Evolutionary conservation across 23 red algal genomes (phyloP).

Genomic region (Agarophyton chilense): DNA sequence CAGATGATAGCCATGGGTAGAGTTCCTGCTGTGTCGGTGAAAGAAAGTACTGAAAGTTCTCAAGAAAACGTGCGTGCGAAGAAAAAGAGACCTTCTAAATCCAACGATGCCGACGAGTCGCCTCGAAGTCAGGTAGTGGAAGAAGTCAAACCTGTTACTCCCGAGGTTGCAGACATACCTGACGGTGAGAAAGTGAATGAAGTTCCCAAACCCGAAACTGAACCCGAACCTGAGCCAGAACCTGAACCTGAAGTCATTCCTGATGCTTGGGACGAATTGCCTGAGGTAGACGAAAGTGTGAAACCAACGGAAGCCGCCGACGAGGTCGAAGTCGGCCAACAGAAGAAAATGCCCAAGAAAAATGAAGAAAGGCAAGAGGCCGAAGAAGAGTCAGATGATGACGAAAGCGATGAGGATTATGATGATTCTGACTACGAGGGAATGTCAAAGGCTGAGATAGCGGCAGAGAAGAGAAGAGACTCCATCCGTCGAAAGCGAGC

Average conservation of each 20-base stretch:
- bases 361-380: constrained; percentile 10
- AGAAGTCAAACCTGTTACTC: not conserved
- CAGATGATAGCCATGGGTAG: constrained; percentile 73
- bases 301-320: not conserved
- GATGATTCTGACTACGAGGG: constrained; percentile 67
- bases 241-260: constrained; percentile 46
- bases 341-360: not conserved
- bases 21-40: constrained; percentile 36
- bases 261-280: constrained; percentile 67
- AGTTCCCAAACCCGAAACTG: not conserved
- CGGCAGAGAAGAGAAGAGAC: constrained; percentile 38
- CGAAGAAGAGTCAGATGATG: constrained; percentile 28
- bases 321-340: not conserved
- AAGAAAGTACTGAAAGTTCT: not conserved
- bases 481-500: constrained; percentile 27
- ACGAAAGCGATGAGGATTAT: constrained; percentile 40
- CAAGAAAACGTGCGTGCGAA: not conserved
- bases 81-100: not conserved
- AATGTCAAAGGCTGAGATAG: constrained; percentile 62
- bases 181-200: constrained; percentile 10
- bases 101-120: not conserved
- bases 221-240: constrained; percentile 46
- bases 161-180: not conserved
- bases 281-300: constrained; percentile 37
- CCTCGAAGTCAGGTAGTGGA: not conserved